These are phyloP conservation scores for Ophiostoma sp. DNA, from an alignment of 2,329 filamentous ascomycete genomes.

Conservation along the genomic window DNA sequence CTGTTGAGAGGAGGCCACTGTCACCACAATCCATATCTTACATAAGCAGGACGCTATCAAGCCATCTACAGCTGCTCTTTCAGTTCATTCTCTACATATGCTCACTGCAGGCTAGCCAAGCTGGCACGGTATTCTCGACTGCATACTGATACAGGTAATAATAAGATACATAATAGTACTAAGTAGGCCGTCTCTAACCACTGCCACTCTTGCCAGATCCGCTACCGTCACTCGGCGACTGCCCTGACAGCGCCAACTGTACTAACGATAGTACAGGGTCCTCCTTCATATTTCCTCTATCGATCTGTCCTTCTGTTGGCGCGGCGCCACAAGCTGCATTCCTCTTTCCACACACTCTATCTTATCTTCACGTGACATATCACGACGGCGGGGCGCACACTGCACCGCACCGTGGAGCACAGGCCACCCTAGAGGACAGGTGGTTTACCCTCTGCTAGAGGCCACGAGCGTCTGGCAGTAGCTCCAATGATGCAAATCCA, in stretches of 20 bases:
- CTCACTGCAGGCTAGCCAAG: no score
- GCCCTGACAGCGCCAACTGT: background rate
- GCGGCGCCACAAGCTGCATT: background rate
- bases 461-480: slow-evolving; percentile 3
- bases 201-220: background rate
- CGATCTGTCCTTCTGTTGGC: background rate
- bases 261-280: background rate
- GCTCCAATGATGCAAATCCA: slow-evolving; percentile 25
- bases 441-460: slow-evolving; percentile 16
- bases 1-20: no score
- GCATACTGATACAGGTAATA: no score
- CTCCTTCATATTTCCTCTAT: background rate
- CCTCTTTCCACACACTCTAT: background rate
- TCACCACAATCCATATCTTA: no score
- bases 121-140: no score
- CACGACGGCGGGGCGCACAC: slow-evolving; percentile 11
- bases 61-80: no score
- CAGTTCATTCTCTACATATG: no score
- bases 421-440: slow-evolving; percentile 26
- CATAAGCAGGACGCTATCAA: no score
- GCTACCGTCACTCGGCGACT: background rate
- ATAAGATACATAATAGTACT: no score
- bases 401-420: slow-evolving; percentile 18
- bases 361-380: slow-evolving; percentile 12
- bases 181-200: background rate